Conservation (phyloP, 495 filamentous ascomycete genomes). For the Cercophora scortea region DNA sequence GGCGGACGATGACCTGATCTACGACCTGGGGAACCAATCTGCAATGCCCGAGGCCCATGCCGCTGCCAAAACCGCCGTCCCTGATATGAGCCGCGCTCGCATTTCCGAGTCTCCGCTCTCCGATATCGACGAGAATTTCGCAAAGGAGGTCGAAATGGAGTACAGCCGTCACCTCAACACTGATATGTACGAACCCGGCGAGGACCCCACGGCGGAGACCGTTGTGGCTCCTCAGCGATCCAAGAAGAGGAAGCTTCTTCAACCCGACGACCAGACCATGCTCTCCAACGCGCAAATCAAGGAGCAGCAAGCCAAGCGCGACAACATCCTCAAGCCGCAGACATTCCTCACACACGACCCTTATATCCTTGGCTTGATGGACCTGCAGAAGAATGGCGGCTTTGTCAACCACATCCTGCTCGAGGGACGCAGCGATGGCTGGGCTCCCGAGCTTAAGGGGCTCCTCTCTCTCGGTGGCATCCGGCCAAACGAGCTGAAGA, state of each 20-base stretch:
- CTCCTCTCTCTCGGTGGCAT: conserved; percentile 78
- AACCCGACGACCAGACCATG: conserved; percentile 58
- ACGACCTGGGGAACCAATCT: conserved; percentile 42
- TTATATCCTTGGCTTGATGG: conserved; percentile 76
- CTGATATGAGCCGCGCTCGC: conserved; percentile 40
- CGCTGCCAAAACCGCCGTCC: conserved; percentile 13
- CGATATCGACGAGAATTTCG: conserved; percentile 52
- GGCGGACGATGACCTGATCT: conserved; percentile 50
- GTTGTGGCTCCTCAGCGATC: conserved; percentile 54
- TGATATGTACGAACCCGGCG: conserved; percentile 49
- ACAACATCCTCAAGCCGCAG: conserved; percentile 70
- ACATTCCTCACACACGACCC: conserved; percentile 81
- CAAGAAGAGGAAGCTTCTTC: conserved; percentile 71
- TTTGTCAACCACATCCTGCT: conserved; percentile 78
- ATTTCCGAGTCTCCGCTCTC: conserved; percentile 66
- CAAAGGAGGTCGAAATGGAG: conserved; percentile 44
- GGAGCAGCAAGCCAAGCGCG: conserved; percentile 68
- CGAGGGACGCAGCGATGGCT: conserved; percentile 64
- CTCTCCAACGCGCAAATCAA: conserved; percentile 55
- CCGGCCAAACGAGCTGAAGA: conserved; percentile 73
- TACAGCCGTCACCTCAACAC: conserved; percentile 44
- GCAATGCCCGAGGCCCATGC: conserved; percentile 31
- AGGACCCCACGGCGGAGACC: conserved; percentile 33
- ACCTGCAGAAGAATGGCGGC: conserved; percentile 77
- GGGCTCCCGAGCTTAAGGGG: conserved; percentile 86